Evolutionary conservation across 2,329 filamentous ascomycete species (phyloP).

Genomic region (Aspergillus sp.): DNA sequence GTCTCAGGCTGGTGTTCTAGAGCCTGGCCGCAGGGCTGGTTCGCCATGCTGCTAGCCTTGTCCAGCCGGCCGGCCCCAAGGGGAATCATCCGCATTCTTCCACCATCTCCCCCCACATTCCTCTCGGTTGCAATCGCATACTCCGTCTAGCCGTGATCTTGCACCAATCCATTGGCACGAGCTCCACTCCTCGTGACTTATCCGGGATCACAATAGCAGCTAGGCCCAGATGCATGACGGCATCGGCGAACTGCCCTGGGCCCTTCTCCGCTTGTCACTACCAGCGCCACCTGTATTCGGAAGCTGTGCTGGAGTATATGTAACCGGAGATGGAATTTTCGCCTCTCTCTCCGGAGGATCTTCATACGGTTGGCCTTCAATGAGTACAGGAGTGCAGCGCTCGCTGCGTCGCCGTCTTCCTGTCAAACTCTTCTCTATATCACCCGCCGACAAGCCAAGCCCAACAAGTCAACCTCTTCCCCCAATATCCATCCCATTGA

Average conservation of each 20-base stretch:
- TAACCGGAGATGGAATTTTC: neutral
- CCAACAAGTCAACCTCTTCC: too few species aligned
- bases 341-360: neutral
- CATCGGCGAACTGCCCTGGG: slow-evolving; percentile 8
- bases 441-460: slow-evolving; percentile 12
- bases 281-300: neutral
- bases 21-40: neutral
- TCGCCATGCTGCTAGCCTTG: neutral
- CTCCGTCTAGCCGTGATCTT: neutral
- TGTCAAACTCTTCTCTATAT: neutral
- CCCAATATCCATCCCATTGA: too few species aligned
- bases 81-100: slow-evolving; percentile 14
- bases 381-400: slow-evolving; percentile 1
- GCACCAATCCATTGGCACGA: neutral
- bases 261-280: slow-evolving; percentile 3
- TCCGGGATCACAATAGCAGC: neutral
- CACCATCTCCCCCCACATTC: slow-evolving; percentile 17
- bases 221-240: slow-evolving; percentile 17
- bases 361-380: neutral
- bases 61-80: neutral
- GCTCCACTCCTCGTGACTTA: neutral
- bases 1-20: neutral
- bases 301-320: neutral
- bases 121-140: slow-evolving; percentile 12
- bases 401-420: slow-evolving; percentile 3